Evolutionary conservation across 345 rosid genomes (phyloP).

Genomic region (Microcos paniculata): DNA sequence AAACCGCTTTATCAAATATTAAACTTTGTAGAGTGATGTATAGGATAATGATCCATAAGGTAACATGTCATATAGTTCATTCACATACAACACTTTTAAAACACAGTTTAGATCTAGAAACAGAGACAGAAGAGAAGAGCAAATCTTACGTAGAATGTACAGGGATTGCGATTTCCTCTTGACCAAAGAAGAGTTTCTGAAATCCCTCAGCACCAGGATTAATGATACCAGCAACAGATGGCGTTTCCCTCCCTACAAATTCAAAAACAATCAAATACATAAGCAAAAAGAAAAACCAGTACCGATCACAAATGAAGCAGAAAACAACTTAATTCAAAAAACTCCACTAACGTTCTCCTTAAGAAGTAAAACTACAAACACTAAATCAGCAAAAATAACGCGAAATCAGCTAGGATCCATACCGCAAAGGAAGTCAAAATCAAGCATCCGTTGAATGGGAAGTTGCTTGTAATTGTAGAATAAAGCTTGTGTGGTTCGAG

Average conservation of each 20-base stretch:
- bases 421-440: slow-evolving; percentile 99
- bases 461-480: slow-evolving; percentile 96
- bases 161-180: slow-evolving; percentile 97
- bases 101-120: background rate
- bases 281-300: background rate
- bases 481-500: slow-evolving; percentile 79
- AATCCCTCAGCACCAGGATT: slow-evolving; percentile 96
- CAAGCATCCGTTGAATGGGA: slow-evolving; percentile 98
- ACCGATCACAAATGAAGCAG: background rate
- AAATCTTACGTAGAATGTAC: slow-evolving; percentile 77
- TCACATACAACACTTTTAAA: background rate
- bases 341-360: background rate
- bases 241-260: slow-evolving; percentile 79
- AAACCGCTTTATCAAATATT: background rate
- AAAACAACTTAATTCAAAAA: slow-evolving; percentile 6
- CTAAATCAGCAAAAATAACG: background rate
- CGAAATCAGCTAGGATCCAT: slow-evolving; percentile 12
- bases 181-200: slow-evolving; percentile 97
- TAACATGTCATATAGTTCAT: background rate
- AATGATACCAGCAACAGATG: slow-evolving; percentile 95
- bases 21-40: background rate
- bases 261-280: slow-evolving; percentile 5
- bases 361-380: background rate
- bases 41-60: background rate
- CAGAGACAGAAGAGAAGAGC: slow-evolving; percentile 6